Evolutionary conservation across 1,284 basidiomycete genomes (phyloP), one percentile per base, ranked within the genome.

Genomic region (Rhodotorula sp.): DNA sequence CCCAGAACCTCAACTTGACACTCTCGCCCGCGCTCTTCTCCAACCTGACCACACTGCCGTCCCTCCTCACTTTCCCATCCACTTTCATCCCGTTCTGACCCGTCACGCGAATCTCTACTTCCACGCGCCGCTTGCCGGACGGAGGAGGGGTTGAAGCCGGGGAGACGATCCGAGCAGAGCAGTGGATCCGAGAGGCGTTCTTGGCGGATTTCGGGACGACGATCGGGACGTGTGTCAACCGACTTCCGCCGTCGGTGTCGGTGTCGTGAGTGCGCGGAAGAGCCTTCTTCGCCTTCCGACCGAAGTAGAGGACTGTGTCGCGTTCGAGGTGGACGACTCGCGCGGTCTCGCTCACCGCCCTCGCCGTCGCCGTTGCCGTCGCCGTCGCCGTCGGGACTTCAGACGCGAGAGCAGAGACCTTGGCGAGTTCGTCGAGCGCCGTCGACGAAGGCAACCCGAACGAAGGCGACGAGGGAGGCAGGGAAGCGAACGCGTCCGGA

Each of bases 11-110:
- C 22, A 74, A 57, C 30, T 56, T 48, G 46, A 74, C 11, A 16
- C 22, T 10, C 30, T 47, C 30, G 0, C 68, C 73, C 7, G 50
- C 48, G 18, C 55, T 20, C 60, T 61, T 61, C 51, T 61, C 60
- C 6, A 53, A 10, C 1, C 37, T 26, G 26, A 61, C 59, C 51
- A 68, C 55, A 10, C 28, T 53, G 16, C 66, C 53, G 20, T 34
- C 30, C 44, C 55, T 65, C 46, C 62, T 40, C 28, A 69, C 46
- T 44, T 67, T 65, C 2, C 73, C 73, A 37, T 74, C 70, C 15
- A 74, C 58, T 59, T 65, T 69, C 68, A 72, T 72, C 3, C 73
- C 73, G 48, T 74, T 74, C 66, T 68, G 66, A 3, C 73, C 73
- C 37, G 69, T 56, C 2, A 72, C 68, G 18, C 66, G 50, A 7